These are phyloP conservation scores for Ilex paraguariensis DNA, from an alignment of 305 asterid genomes.

Conservation along the genomic window DNA sequence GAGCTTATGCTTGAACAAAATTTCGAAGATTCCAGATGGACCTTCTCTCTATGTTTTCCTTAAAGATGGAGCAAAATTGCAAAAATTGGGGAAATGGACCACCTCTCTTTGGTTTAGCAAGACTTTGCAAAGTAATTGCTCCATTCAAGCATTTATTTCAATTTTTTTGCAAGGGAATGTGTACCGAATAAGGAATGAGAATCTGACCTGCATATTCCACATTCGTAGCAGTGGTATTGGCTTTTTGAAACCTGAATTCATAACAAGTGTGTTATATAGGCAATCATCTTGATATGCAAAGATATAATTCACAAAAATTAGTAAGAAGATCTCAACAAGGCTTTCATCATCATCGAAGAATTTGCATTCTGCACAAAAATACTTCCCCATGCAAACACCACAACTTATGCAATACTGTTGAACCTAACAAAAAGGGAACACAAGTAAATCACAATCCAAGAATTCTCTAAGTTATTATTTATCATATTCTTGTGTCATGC, in stretches of 20 bases:
- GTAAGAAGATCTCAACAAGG: background rate
- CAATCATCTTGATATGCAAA: background rate
- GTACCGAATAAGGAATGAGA: slow-evolving; percentile 11
- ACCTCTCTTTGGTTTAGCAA: too few relatives aligned
- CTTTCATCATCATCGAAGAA: slow-evolving; percentile 78
- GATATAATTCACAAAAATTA: background rate
- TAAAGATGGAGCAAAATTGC: too few relatives aligned
- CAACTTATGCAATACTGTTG: slow-evolving; percentile 54
- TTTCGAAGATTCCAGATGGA: too few relatives aligned
- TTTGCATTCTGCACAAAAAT: slow-evolving; percentile 66
- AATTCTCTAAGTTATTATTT: background rate
- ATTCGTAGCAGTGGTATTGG: slow-evolving; percentile 76
- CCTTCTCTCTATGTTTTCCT: too few relatives aligned
- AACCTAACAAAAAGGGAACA: slow-evolving; percentile 37
- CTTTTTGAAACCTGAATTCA: slow-evolving; percentile 55
- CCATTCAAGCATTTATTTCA: too few relatives aligned
- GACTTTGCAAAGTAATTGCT: too few relatives aligned
- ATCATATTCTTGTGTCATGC: background rate
- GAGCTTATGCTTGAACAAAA: too few relatives aligned
- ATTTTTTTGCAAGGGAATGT: background rate
- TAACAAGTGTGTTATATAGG: slow-evolving; percentile 5
- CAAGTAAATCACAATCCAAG: slow-evolving; percentile 1
- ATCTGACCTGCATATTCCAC: slow-evolving; percentile 83
- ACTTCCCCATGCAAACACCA: slow-evolving; percentile 62
- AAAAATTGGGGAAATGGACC: too few relatives aligned